Conservation (phyloP, 2,329 filamentous ascomycete genomes). For the Microascus cirrosus region DNA sequence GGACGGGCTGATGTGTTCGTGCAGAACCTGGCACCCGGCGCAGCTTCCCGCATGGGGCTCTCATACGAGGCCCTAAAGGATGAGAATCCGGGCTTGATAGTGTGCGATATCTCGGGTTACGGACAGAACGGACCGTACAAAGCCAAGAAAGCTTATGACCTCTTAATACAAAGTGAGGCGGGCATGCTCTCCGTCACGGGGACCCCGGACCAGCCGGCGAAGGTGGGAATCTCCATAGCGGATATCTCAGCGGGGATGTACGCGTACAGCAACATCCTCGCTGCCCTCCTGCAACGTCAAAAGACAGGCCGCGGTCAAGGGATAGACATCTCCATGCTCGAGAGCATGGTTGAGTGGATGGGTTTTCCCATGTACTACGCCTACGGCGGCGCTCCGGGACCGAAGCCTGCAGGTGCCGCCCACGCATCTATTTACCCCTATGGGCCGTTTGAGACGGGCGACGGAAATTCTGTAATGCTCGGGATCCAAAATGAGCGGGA, state of each 20-base stretch:
- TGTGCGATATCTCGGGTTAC: slow-evolving; percentile 43
- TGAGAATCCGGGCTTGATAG: slow-evolving; percentile 32
- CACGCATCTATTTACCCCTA: slow-evolving; percentile 47
- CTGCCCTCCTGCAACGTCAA: slow-evolving; percentile 33
- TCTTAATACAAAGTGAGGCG: slow-evolving; percentile 43
- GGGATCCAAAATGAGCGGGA: slow-evolving; percentile 48
- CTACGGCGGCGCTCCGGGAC: slow-evolving; percentile 28
- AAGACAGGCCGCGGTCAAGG: slow-evolving; percentile 35
- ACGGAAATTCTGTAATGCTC: slow-evolving; percentile 38
- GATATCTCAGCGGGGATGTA: slow-evolving; percentile 43
- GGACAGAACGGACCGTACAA: slow-evolving; percentile 37
- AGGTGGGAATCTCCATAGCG: slow-evolving; percentile 42
- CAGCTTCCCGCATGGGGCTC: slow-evolving; percentile 32
- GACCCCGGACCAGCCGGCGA: slow-evolving; percentile 27
- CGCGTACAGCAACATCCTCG: slow-evolving; percentile 38
- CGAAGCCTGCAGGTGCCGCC: slow-evolving; percentile 33
- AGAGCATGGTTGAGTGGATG: slow-evolving; percentile 50
- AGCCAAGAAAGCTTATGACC: slow-evolving; percentile 43
- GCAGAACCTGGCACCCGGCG: slow-evolving; percentile 41
- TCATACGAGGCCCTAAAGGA: slow-evolving; percentile 29
- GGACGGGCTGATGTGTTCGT: slow-evolving; percentile 36
- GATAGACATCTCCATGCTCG: slow-evolving; percentile 46
- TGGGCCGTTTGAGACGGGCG: slow-evolving; percentile 38
- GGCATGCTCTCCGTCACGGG: slow-evolving; percentile 40
- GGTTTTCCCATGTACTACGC: slow-evolving; percentile 43